These are phyloP conservation scores for Umbelopsis sp. DNA, from an alignment of 192 early-diverging fungal species.

Conservation along the genomic window DNA sequence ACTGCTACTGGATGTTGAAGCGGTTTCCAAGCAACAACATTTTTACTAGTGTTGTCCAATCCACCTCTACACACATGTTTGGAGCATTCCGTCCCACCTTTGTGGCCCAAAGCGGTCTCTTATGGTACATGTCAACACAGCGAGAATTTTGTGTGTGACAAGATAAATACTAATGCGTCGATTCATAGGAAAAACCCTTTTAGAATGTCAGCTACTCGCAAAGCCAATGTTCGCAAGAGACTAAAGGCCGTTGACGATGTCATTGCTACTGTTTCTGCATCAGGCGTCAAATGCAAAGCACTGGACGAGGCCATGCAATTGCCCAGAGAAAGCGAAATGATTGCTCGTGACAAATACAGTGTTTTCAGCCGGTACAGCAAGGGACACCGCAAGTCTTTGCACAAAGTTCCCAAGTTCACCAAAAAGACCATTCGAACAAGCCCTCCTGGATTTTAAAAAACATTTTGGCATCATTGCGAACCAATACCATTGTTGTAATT, in stretches of 20 bases:
- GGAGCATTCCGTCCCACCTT: conserved; percentile 58
- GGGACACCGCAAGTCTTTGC: conserved; percentile 77
- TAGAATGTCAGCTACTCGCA: conserved; percentile 77
- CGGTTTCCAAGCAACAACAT: neutral
- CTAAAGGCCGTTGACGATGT: conserved; percentile 80
- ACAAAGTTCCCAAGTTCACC: conserved; percentile 87
- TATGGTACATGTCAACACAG: conserved; percentile 45
- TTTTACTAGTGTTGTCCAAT: neutral
- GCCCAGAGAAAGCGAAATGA: conserved; percentile 75
- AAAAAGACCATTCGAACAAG: conserved; percentile 75
- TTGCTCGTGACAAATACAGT: conserved; percentile 80
- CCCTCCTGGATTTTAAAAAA: conserved; percentile 68
- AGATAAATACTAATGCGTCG: neutral
- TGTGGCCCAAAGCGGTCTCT: conserved; percentile 56
- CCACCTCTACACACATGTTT: conserved; percentile 44
- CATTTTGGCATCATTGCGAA: neutral
- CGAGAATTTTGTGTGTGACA: neutral
- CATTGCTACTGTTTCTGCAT: conserved; percentile 64
- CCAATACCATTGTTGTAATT: too few species aligned
- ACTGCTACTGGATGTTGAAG: neutral
- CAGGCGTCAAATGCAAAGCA: conserved; percentile 77
- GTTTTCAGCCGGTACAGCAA: conserved; percentile 74
- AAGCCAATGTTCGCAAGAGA: conserved; percentile 86
- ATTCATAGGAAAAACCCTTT: conserved; percentile 47
- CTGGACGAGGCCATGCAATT: conserved; percentile 63